Evolutionary conservation across 2,329 filamentous ascomycete genomes (phyloP).

Genomic region (Fusarium hainanense): DNA sequence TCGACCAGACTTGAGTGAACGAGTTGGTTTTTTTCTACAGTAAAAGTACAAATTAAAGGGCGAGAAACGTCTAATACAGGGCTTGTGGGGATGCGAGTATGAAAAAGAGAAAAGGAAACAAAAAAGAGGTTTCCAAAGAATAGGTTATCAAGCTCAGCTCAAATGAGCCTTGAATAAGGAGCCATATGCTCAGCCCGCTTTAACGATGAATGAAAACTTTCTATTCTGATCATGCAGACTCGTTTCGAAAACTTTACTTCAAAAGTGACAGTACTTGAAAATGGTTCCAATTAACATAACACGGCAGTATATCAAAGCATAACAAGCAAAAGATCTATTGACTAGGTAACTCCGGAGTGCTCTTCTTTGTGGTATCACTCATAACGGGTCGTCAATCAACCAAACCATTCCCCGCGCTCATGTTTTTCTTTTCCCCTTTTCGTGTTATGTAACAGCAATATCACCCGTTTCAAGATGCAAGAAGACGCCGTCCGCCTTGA

Average conservation of each 20-base stretch:
- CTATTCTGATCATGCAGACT: conserved; percentile 17
- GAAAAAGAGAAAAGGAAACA: conserved; percentile 10
- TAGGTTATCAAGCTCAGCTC: conserved; percentile 14
- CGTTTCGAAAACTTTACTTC: background rate
- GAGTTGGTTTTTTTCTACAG: conserved; percentile 25
- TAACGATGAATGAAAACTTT: conserved; percentile 37
- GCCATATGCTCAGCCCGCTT: conserved; percentile 10
- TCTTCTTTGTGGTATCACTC: conserved; percentile 46
- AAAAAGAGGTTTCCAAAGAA: conserved; percentile 12
- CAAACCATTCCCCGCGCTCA: conserved; percentile 34
- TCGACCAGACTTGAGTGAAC: conserved; percentile 7
- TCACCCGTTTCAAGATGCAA: conserved; percentile 41
- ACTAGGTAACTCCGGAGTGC: conserved; percentile 45
- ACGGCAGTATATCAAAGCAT: conserved; percentile 36
- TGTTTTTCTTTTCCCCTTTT: conserved; percentile 29
- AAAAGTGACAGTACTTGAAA: background rate
- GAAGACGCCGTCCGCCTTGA: conserved; percentile 45
- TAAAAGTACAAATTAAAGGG: conserved; percentile 5
- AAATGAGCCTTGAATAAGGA: conserved; percentile 14
- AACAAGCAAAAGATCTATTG: conserved; percentile 46
- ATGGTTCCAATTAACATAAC: background rate
- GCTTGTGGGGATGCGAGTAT: background rate
- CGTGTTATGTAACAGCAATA: conserved; percentile 38
- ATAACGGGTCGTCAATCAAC: conserved; percentile 44
- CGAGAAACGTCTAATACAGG: background rate